Evolutionary conservation across 2,329 filamentous ascomycete genomes (phyloP).

Genomic region (Knufia petricola): DNA sequence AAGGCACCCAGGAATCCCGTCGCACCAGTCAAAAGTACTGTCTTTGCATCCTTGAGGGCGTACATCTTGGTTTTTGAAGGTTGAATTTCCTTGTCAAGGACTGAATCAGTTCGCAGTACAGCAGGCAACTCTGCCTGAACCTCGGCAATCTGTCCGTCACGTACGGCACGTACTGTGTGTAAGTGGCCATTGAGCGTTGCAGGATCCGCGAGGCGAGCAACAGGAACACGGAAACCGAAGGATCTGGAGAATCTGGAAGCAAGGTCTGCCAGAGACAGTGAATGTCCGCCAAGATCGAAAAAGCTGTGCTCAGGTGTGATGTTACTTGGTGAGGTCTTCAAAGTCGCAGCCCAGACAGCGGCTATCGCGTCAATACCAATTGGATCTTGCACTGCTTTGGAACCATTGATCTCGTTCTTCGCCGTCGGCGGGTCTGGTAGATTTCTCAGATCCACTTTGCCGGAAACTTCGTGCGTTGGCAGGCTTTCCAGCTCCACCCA

Average conservation of each 20-base stretch:
- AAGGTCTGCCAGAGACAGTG: slow-evolving; percentile 65
- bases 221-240: slow-evolving; percentile 64
- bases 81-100: slow-evolving; percentile 60
- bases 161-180: slow-evolving; percentile 57
- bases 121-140: slow-evolving; percentile 67
- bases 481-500: slow-evolving; percentile 65
- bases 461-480: slow-evolving; percentile 68
- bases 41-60: slow-evolving; percentile 55
- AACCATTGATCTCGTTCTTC: slow-evolving; percentile 29
- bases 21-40: slow-evolving; percentile 62
- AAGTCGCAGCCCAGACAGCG: slow-evolving; percentile 60
- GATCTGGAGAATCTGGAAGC: slow-evolving; percentile 58
- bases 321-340: slow-evolving; percentile 53
- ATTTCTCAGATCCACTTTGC: slow-evolving; percentile 64
- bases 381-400: slow-evolving; percentile 46
- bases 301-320: slow-evolving; percentile 65
- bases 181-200: slow-evolving; percentile 65
- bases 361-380: slow-evolving; percentile 59
- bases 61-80: slow-evolving; percentile 45
- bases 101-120: slow-evolving; percentile 56
- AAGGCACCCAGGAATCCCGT: slow-evolving; percentile 71
- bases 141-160: slow-evolving; percentile 63
- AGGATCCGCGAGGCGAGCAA: slow-evolving; percentile 60
- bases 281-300: slow-evolving; percentile 73
- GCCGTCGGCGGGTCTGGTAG: slow-evolving; percentile 56